Percentiles rank a stretch among this genome's conserved stretches.
These are phyloP conservation scores for Arthrobotrys iridis DNA, from an alignment of 2,329 filamentous ascomycete genomes.

Conservation along the genomic window DNA sequence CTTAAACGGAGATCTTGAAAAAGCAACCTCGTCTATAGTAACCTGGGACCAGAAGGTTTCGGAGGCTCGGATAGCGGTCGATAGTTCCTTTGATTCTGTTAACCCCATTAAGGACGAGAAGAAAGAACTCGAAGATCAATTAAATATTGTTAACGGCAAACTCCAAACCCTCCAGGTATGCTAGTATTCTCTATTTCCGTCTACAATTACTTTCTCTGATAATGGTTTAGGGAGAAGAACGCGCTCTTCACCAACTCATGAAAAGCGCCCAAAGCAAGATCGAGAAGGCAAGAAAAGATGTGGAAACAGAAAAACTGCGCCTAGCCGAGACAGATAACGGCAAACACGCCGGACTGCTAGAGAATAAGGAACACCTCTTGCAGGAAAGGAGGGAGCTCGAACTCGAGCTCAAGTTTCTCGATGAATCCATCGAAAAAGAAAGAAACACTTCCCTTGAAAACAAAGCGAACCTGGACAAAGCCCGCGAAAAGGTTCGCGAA, in stretches of 20 bases:
- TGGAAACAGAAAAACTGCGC: slow-evolving; percentile 50
- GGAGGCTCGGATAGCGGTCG: slow-evolving; percentile 18
- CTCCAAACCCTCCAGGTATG: slow-evolving; percentile 14
- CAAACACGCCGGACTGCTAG: slow-evolving; percentile 56
- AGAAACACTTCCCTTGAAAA: slow-evolving; percentile 64
- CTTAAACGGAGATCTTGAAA: slow-evolving; percentile 5
- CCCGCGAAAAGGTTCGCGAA: not conserved
- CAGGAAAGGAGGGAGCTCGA: slow-evolving; percentile 72
- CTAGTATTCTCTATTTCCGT: not conserved
- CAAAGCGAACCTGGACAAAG: slow-evolving; percentile 59
- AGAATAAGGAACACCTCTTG: slow-evolving; percentile 65
- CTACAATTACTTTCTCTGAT: not conserved
- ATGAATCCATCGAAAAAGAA: not conserved
- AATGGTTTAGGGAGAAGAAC: slow-evolving; percentile 59
- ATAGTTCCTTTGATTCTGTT: slow-evolving; percentile 24
- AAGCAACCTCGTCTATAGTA: not conserved
- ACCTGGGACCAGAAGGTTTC: slow-evolving; percentile 28
- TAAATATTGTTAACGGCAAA: not conserved
- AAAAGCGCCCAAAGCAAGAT: slow-evolving; percentile 49
- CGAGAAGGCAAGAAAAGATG: slow-evolving; percentile 54
- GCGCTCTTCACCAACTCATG: slow-evolving; percentile 48
- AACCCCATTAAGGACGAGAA: slow-evolving; percentile 37
- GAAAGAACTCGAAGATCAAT: slow-evolving; percentile 29
- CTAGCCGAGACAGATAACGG: slow-evolving; percentile 61
- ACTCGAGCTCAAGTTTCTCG: slow-evolving; percentile 64